Percentiles rank a stretch among this genome's conserved stretches.
phyloP scores from a whole-genome alignment of 2,329 filamentous ascomycete genomes.

The Leptographium wingfieldii region DNA sequence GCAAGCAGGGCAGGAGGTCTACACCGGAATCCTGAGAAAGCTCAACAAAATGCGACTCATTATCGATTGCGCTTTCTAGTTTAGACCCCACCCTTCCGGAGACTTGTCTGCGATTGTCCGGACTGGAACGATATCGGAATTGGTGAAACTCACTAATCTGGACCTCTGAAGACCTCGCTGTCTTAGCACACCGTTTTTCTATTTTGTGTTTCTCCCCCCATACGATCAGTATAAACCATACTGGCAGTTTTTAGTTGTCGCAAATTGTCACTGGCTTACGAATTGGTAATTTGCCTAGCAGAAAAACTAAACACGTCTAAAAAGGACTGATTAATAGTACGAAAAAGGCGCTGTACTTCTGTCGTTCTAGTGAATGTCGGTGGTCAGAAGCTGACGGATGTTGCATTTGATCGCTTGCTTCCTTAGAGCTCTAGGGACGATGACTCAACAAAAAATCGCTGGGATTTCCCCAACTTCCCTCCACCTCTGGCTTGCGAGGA shows the following conservation, averaged over 20 bases:
- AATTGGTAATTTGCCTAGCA: not conserved
- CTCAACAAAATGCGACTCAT: not conserved
- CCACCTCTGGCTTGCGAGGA: not conserved
- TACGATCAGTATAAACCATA: not conserved
- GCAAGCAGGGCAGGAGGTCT: not conserved
- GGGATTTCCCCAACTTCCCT: constrained; percentile 17
- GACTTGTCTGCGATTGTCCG: not conserved
- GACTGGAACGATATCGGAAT: not conserved
- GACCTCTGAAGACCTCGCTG: not conserved
- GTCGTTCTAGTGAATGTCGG: not conserved
- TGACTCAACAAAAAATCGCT: constrained; percentile 14
- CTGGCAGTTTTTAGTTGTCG: too few species aligned
- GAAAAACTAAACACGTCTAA: not conserved
- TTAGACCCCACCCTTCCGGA: not conserved
- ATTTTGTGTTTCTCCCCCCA: too few species aligned
- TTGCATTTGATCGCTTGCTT: not conserved
- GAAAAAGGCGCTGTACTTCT: not conserved
- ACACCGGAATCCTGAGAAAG: not conserved
- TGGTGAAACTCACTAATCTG: not conserved
- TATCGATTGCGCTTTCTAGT: not conserved
- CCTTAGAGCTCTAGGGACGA: not conserved
- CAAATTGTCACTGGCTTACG: too few species aligned
- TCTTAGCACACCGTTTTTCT: too few species aligned
- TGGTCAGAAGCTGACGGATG: not conserved
- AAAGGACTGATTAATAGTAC: not conserved